Percentiles rank a stretch among this genome's conserved stretches.
These are phyloP conservation scores for Pythium monospermum DNA, from an alignment of 352 stramenopile genomes.

Conservation along the genomic window DNA sequence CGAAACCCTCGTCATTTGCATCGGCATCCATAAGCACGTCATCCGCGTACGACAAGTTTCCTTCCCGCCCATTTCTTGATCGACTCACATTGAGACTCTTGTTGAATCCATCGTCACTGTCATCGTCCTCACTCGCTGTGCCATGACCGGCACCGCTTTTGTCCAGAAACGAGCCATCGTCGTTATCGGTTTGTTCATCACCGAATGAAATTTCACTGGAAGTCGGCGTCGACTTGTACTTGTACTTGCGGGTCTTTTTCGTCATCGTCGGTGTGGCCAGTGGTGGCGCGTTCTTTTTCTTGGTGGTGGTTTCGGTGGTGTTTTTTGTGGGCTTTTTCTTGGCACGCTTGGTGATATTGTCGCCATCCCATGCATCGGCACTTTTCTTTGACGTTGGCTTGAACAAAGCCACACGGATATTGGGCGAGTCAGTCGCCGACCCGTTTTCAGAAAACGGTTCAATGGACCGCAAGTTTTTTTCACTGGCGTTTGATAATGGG, in stretches of 20 bases:
- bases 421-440: conserved; percentile 33
- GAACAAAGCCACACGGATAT: conserved; percentile 59
- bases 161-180: conserved; percentile 52
- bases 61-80: conserved; percentile 14
- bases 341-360: conserved; percentile 24
- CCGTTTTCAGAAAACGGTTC: conserved; percentile 48
- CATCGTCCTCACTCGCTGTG: conserved; percentile 43
- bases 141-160: conserved; percentile 35
- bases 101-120: conserved; percentile 42
- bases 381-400: conserved; percentile 22
- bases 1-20: conserved; percentile 23
- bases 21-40: conserved; percentile 51
- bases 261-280: too few species aligned
- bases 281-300: too few species aligned
- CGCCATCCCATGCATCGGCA: conserved; percentile 17
- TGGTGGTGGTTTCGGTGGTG: conserved; percentile 18
- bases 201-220: conserved; percentile 41
- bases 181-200: conserved; percentile 48
- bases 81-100: conserved; percentile 18
- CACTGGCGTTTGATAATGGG: conserved; percentile 63
- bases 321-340: conserved; percentile 28
- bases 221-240: conserved; percentile 45
- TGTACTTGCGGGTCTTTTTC: conserved; percentile 41
- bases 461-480: conserved; percentile 54
- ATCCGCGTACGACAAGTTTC: conserved; percentile 30